phyloP scores from a whole-genome alignment of 139 green algal species.

The Chlorella sorokiniana region DNA sequence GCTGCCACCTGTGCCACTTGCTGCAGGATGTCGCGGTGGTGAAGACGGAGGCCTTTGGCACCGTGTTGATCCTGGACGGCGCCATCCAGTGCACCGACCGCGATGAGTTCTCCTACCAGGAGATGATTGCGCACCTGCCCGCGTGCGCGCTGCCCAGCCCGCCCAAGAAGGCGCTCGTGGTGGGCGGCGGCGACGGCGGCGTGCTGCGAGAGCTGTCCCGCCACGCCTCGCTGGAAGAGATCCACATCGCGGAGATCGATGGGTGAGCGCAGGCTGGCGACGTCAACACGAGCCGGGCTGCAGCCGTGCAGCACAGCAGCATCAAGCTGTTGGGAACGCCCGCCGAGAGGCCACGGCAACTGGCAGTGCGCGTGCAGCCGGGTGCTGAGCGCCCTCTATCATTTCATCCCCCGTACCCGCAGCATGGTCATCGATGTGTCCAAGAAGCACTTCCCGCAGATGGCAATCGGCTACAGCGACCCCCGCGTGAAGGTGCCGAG shows the following conservation, averaged over 20 bases:
- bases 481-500: constrained; percentile 66
- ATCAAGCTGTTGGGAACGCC: not conserved
- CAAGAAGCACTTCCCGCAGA: constrained; percentile 90
- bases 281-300: no score
- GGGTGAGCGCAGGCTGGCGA: constrained; percentile 21
- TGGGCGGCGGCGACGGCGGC: constrained; percentile 97
- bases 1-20: not conserved
- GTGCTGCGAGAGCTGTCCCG: constrained; percentile 92
- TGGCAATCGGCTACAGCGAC: constrained; percentile 92
- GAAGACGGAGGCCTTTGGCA: constrained; percentile 84
- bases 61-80: constrained; percentile 94
- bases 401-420: constrained; percentile 38
- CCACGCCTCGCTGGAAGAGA: constrained; percentile 78
- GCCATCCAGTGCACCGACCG: constrained; percentile 96
- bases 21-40: constrained; percentile 87
- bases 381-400: no score
- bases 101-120: constrained; percentile 97
- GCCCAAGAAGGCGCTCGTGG: constrained; percentile 85
- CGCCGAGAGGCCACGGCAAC: no score
- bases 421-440: constrained; percentile 84
- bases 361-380: no score
- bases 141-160: constrained; percentile 76
- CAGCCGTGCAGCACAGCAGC: not conserved
- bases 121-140: constrained; percentile 98
- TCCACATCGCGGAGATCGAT: constrained; percentile 98